These are phyloP conservation scores for Suillus subluteus DNA, from an alignment of 768 basidiomycete species.

Conservation along the genomic window DNA sequence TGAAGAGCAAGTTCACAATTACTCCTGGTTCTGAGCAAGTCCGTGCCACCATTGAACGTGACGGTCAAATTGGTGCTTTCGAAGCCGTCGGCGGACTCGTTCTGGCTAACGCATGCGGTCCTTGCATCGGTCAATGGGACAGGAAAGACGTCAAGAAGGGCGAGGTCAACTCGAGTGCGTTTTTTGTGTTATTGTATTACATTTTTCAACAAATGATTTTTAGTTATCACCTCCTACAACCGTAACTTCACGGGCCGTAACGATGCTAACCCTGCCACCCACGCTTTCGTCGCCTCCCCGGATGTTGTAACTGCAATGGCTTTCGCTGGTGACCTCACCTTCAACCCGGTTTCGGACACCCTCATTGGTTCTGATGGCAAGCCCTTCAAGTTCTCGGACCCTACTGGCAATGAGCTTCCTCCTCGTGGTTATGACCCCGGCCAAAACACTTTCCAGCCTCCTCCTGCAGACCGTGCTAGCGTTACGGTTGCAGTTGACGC, in stretches of 20 bases:
- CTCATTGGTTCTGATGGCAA: slow-evolving; percentile 92
- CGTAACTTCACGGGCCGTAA: slow-evolving; percentile 99
- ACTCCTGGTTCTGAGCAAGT: slow-evolving; percentile 99
- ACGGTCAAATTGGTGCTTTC: slow-evolving; percentile 88
- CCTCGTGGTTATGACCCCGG: slow-evolving; percentile 96
- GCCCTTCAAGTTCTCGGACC: slow-evolving; percentile 95
- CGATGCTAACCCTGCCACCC: slow-evolving; percentile 98
- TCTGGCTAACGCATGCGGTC: slow-evolving; percentile 98
- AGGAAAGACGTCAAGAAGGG: slow-evolving; percentile 96
- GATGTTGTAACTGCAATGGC: slow-evolving; percentile 97
- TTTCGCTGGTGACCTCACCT: slow-evolving; percentile 91
- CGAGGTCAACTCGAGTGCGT: slow-evolving; percentile 91
- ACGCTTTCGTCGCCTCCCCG: slow-evolving; percentile 93
- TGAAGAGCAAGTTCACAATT: slow-evolving; percentile 96
- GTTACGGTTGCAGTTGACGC: slow-evolving; percentile 89
- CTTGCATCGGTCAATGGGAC: slow-evolving; percentile 99
- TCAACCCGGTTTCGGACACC: slow-evolving; percentile 95
- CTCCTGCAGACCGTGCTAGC: slow-evolving; percentile 80
- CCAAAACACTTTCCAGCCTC: slow-evolving; percentile 95
- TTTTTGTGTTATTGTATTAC: neutral
- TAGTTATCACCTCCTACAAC: slow-evolving; percentile 99
- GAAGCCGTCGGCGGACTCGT: slow-evolving; percentile 90
- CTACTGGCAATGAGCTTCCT: slow-evolving; percentile 90
- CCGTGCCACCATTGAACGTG: slow-evolving; percentile 95
- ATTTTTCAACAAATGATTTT: slow-evolving; percentile 9